These are phyloP conservation scores for Aspergillus pseudoglaucus DNA, from an alignment of 2,329 filamentous ascomycete species.

Conservation along the genomic window DNA sequence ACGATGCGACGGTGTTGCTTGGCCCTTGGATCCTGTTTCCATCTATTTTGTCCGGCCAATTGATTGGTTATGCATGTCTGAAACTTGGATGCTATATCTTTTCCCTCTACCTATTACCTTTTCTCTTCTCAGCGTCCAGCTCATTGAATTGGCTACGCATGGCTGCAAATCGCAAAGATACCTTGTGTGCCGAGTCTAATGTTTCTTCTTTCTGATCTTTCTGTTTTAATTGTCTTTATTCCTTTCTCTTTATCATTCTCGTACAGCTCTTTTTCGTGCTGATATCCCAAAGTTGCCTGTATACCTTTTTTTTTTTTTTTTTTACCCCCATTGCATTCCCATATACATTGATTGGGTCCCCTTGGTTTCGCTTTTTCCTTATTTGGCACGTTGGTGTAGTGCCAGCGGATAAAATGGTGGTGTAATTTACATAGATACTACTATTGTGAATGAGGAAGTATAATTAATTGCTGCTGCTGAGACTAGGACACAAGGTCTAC, in stretches of 20 bases:
- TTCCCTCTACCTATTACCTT: neutral
- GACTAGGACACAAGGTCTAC: too few species aligned
- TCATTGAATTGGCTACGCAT: neutral
- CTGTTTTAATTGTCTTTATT: constrained; percentile 9
- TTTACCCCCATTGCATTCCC: too few species aligned
- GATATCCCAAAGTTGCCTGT: constrained; percentile 7
- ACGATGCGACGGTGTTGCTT: neutral
- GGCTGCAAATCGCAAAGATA: constrained; percentile 18
- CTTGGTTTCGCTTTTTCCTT: too few species aligned
- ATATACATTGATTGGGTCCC: too few species aligned
- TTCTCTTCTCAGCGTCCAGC: neutral
- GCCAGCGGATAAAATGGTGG: too few species aligned
- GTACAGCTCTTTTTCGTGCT: constrained; percentile 9
- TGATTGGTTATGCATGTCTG: constrained; percentile 1
- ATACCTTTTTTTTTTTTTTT: too few species aligned
- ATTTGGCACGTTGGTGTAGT: too few species aligned
- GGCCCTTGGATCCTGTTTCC: neutral
- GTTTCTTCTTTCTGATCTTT: constrained; percentile 9
- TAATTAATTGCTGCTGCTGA: too few species aligned
- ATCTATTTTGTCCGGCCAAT: neutral
- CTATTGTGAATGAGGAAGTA: too few species aligned
- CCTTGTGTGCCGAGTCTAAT: constrained; percentile 21
- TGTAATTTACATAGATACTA: too few species aligned
- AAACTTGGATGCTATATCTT: constrained; percentile 3
- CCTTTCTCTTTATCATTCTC: constrained; percentile 5